These are phyloP conservation scores for Talaromyces sp. DNA, from an alignment of 2,329 filamentous ascomycete genomes.

Conservation along the genomic window DNA sequence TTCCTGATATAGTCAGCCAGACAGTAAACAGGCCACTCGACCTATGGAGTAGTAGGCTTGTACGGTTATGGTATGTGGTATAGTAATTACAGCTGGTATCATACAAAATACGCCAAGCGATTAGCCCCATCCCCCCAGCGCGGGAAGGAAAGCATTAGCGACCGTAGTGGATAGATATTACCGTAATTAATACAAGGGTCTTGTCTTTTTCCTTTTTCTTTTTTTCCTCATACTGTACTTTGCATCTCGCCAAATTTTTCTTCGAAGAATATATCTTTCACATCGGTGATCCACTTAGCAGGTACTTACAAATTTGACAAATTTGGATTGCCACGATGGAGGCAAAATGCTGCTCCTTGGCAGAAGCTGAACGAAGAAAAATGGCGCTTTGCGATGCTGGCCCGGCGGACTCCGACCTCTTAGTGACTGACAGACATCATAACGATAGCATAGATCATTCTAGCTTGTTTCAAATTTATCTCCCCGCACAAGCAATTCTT, in stretches of 20 bases:
- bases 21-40: background rate
- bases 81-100: background rate
- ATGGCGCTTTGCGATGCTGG: background rate
- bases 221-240: too few species aligned
- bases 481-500: background rate
- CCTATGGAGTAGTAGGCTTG: background rate
- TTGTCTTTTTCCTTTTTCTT: background rate
- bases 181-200: conserved; percentile 5
- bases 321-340: background rate
- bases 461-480: conserved; percentile 5
- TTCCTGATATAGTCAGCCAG: background rate
- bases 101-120: background rate
- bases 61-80: background rate
- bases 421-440: background rate
- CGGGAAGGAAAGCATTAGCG: conserved; percentile 13
- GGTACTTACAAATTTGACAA: background rate
- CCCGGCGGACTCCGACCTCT: conserved; percentile 2
- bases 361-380: background rate
- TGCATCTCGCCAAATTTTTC: background rate
- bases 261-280: background rate
- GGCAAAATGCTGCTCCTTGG: background rate
- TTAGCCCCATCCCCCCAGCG: background rate
- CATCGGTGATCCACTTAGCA: too few species aligned
- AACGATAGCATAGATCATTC: background rate
- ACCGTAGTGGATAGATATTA: conserved; percentile 10